A percentile compares a stretch with the other conserved stretches of the same genome.
phyloP scores from a whole-genome alignment of 805 yeast genomes.

The Kuraishia piskuri region DNA sequence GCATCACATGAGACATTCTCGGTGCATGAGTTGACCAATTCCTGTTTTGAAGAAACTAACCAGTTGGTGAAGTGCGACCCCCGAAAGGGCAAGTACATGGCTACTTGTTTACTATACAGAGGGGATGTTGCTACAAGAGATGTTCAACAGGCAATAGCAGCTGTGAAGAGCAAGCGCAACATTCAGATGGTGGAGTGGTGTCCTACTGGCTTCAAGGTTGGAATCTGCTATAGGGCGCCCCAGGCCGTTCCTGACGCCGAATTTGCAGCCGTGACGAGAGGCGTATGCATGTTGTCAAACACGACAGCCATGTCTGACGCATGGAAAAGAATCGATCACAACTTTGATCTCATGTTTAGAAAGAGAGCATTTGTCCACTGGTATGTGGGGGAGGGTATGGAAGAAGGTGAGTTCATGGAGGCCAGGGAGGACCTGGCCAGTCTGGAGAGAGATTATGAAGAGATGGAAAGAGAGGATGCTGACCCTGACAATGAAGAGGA shows the following conservation, averaged over 20 bases:
- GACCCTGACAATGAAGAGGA: constrained; percentile 37
- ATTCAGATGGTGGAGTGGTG: constrained; percentile 96
- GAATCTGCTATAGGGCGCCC: constrained; percentile 91
- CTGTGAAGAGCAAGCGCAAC: constrained; percentile 78
- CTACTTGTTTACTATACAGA: constrained; percentile 85
- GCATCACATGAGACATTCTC: constrained; percentile 85
- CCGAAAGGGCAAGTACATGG: constrained; percentile 88
- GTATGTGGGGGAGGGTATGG: constrained; percentile 98
- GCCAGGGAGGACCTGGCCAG: constrained; percentile 94
- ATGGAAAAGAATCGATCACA: constrained; percentile 86
- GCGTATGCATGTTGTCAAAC: constrained; percentile 88
- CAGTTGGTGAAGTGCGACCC: constrained; percentile 96
- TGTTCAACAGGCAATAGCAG: constrained; percentile 83
- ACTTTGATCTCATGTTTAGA: constrained; percentile 89
- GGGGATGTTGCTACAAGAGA: constrained; percentile 93
- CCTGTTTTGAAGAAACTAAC: constrained; percentile 90
- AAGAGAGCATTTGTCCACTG: constrained; percentile 96
- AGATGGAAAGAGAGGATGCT: constrained; percentile 78
- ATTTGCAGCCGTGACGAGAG: constrained; percentile 77
- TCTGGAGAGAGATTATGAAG: constrained; percentile 84
- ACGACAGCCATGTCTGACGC: constrained; percentile 94
- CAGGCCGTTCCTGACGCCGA: constrained; percentile 75
- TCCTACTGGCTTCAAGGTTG: constrained; percentile 94
- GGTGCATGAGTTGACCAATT: constrained; percentile 81
- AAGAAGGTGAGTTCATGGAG: constrained; percentile 92